Evolutionary conservation across 257 asterid species (phyloP), one percentile per base, ranked within the genome.

Genomic region (Solanum acaule): DNA sequence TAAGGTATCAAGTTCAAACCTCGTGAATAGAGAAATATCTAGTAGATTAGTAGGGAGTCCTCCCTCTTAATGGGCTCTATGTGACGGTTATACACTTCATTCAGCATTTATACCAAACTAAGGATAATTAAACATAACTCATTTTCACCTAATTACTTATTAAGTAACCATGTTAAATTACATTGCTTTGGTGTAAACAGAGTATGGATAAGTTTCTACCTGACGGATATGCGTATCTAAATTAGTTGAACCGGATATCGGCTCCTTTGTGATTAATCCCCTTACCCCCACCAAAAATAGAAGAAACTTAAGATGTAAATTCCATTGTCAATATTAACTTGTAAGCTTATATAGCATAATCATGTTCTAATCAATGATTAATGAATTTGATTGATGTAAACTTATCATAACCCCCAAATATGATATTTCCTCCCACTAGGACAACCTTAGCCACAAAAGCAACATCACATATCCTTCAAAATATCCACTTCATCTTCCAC

Each of bases 381-480:
- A 37, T 37, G 83, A 75, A 75, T 75, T 75, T 37, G 83, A 37
- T 75, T 75, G 20, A 75, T 76, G 33, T 76, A 40, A 52, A 37
- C 56, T 76, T 40, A 68, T 37, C 37, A 56, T 23, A 68, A 86
- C 31, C 56, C 56, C 49, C 11, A 7, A 29, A 44, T 33, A 13
- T 77, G 87, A 79, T 87, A 78, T 88, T 84, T 84, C 20, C 31
- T 49, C 42, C 83, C n/a, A 11, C 84, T 42, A 25, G 15, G 59
- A 67, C 22, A 91, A 92, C 76, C 88, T 89, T 89, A 77, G 76
- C 96, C 97, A 92, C 91, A 91, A 86, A 93, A 90, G 40, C 15
- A 6, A 18, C 72, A 88, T 68, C 34, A 29, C 20, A 38, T 88
- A 71, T 86, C 90, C 90, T 93, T 44, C 49, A 35, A 87, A 88